Conservation (phyloP, 257 asterid genomes). For the Petunia axillaris region DNA sequence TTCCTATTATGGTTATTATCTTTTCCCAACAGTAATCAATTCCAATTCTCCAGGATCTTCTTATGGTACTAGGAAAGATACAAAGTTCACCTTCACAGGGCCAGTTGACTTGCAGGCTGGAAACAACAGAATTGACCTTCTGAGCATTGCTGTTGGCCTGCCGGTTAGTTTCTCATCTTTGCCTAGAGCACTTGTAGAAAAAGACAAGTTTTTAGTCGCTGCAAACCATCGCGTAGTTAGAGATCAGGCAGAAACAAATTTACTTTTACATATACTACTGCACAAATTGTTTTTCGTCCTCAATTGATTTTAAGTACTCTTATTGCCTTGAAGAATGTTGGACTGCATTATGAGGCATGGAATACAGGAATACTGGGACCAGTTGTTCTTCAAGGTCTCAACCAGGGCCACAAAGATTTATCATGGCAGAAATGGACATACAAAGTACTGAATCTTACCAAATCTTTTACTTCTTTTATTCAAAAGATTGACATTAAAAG, state of each 20-base stretch:
- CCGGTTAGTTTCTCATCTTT: constrained; percentile 51
- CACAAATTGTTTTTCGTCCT: not conserved
- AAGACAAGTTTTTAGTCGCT: not conserved
- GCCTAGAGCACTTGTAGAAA: not conserved
- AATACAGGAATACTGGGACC: constrained; percentile 54
- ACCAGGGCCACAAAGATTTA: constrained; percentile 57
- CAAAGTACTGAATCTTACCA: constrained; percentile 44
- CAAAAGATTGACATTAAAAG: not conserved
- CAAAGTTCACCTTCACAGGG: constrained; percentile 46
- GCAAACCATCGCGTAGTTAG: not conserved
- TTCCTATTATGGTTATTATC: not conserved
- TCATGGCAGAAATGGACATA: constrained; percentile 68
- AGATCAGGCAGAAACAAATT: not conserved
- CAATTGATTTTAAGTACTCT: not conserved
- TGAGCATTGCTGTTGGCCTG: constrained; percentile 68
- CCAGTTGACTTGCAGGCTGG: constrained; percentile 53
- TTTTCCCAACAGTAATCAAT: not conserved
- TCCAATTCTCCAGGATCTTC: constrained; percentile 50
- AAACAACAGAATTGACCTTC: constrained; percentile 51
- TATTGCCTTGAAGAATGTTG: constrained; percentile 45
- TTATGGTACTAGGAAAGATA: constrained; percentile 50
- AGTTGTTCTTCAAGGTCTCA: constrained; percentile 55
- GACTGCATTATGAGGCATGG: constrained; percentile 63
- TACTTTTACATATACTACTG: not conserved
- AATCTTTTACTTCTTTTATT: not conserved